Base-by-base conservation (phyloP, 2,329 filamentous ascomycete species). In the Microcyclosporella mali region DNA sequence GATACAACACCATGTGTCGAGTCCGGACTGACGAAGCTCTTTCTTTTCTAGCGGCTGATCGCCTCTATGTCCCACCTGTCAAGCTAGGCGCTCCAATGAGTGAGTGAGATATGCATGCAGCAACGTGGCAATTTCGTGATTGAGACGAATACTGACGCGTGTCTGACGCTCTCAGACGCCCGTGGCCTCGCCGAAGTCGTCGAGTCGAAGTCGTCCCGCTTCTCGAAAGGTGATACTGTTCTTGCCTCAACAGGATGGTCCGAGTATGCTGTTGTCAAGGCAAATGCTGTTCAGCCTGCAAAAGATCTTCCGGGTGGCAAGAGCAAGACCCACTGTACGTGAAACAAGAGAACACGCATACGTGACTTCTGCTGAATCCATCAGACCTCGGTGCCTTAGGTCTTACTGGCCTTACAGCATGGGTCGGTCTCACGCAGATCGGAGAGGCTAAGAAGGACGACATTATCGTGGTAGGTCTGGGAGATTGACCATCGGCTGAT, bases 21-120 rank as follows among this genome's bases (percentile, higher is more conserved):
- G 9, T 6, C 21, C 21, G 9, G 9, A 25, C 21, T 25, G 21
- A 25, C 21, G 6, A 32, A 59, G 67, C 40, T 53, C 48, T 4
- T 45, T 61, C 11, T 4, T 45, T 61, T 11, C 55, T 52, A 41
- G 54, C 60, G 11, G 59, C 67, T 1, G 66, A 66, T 19, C 67
- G 72, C 30, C 61, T 73, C 6, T 76, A 77, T 56, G 57, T 66
- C 1, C 56, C 63, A 0, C 72, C 72, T 7, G 69, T 75, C 8
- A 32, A 63, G 15, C 42, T 66, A 30, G 68, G 67, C 49, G 60
- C 61, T 1, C 33, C 58, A 4, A 70, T 72, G 68, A 49, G 52
- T 25, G 9, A 6, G 21, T 25, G 9, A 6, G 6, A 25, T 25
- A 25, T 25, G 9, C 21, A 4, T 9, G 9, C 6, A 9, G 9